phyloP scores from a whole-genome alignment of 2,329 filamentous ascomycete species.

The Fusarium tanahbumbuense region DNA sequence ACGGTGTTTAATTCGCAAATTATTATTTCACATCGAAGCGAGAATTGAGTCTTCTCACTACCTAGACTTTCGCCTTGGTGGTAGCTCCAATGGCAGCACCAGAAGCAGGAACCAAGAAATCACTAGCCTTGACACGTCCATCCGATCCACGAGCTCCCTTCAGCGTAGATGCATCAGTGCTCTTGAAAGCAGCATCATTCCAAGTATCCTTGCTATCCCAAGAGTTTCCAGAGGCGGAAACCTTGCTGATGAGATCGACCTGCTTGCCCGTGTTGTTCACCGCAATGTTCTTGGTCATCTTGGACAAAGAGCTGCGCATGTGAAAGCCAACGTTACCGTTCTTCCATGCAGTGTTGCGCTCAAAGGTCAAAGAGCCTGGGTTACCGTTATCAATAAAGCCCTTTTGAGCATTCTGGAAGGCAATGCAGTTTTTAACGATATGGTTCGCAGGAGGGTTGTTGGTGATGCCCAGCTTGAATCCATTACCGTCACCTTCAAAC shows the following conservation, averaged over 20 bases:
- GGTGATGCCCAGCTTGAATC: slow-evolving; percentile 59
- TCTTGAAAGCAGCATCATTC: slow-evolving; percentile 55
- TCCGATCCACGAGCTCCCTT: slow-evolving; percentile 53
- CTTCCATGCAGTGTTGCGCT: slow-evolving; percentile 60
- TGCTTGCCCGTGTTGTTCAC: slow-evolving; percentile 36
- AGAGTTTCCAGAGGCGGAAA: slow-evolving; percentile 54
- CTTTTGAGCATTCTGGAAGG: slow-evolving; percentile 57
- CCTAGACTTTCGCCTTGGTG: slow-evolving; percentile 24
- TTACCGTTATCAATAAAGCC: slow-evolving; percentile 61
- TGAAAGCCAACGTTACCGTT: slow-evolving; percentile 51
- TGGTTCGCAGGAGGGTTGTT: slow-evolving; percentile 56
- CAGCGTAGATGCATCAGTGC: slow-evolving; percentile 49
- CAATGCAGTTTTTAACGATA: slow-evolving; percentile 57
- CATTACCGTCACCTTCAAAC: slow-evolving; percentile 61
- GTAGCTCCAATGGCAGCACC: slow-evolving; percentile 44
- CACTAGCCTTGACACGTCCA: slow-evolving; percentile 55
- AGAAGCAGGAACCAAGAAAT: slow-evolving; percentile 56
- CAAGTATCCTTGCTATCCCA: slow-evolving; percentile 55
- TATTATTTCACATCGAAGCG: too few species aligned
- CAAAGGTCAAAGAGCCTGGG: slow-evolving; percentile 54
- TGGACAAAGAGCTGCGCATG: slow-evolving; percentile 45
- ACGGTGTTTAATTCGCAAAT: background rate
- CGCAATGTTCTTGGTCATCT: slow-evolving; percentile 55
- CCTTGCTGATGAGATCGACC: slow-evolving; percentile 22
- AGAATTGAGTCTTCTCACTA: rapidly evolving